phyloP scores from a whole-genome alignment of 192 early-diverging fungal species.

The Coemansia brasiliensis region DNA sequence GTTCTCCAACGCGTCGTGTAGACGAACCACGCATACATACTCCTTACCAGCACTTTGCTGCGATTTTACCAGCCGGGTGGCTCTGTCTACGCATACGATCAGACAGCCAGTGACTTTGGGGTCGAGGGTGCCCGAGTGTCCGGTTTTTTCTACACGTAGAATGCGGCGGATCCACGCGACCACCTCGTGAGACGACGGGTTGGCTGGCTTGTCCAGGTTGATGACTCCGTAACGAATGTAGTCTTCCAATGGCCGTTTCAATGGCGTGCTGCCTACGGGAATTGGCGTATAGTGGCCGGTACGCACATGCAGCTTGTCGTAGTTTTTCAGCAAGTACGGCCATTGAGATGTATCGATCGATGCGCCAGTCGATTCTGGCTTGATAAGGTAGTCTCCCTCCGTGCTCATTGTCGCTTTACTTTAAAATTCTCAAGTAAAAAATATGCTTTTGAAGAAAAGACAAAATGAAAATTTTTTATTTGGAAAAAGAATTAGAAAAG shows the following conservation, averaged over 20 bases:
- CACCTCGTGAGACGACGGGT: slow-evolving; percentile 99
- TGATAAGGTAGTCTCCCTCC: slow-evolving; percentile 61
- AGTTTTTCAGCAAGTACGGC: slow-evolving; percentile 98
- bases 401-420: slow-evolving; percentile 28
- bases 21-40: slow-evolving; percentile 92
- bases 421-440: not conserved
- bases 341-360: slow-evolving; percentile 89
- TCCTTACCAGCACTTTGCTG: slow-evolving; percentile 99
- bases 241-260: slow-evolving; percentile 87
- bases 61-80: slow-evolving; percentile 97
- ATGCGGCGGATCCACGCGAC: slow-evolving; percentile 99
- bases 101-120: slow-evolving; percentile 99
- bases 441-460: too few relatives aligned
- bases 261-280: slow-evolving; percentile 88
- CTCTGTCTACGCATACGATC: slow-evolving; percentile 98
- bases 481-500: not conserved
- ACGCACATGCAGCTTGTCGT: slow-evolving; percentile 95
- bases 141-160: slow-evolving; percentile 96
- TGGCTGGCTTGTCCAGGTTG: slow-evolving; percentile 99
- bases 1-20: slow-evolving; percentile 90
- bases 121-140: slow-evolving; percentile 97
- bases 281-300: slow-evolving; percentile 99
- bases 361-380: slow-evolving; percentile 77
- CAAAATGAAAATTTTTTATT: slow-evolving; percentile 1
- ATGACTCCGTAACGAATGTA: slow-evolving; percentile 98